Evolutionary conservation across 345 rosid genomes (phyloP), one percentile per base, ranked within the genome.

Genomic region (Citrus reticulata): DNA sequence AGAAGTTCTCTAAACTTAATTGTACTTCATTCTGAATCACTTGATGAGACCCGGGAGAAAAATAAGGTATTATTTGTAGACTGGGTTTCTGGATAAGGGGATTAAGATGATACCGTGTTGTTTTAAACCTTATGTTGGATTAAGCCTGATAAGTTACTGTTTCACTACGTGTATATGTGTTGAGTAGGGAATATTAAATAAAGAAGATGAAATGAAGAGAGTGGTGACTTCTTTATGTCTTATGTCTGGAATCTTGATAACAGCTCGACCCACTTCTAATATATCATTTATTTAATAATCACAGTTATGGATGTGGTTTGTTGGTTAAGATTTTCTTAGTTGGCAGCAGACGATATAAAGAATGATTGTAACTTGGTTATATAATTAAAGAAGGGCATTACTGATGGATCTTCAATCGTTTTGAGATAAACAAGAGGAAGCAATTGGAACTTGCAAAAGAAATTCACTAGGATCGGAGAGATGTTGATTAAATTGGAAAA

Each of bases 211-310:
- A 30, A 64, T 46, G 2, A 19, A 77, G 27, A 27, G 59, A 68
- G 66, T 19, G 29, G 3, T 27, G 49, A 34, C 51, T 59, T 67
- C 2, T 59, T 55, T 77, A 10, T 67, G 32, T 39, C 32, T 32
- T 62, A 46, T 59, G 78, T 64, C 70, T 66, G 57, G 55, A 73
- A 68, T 69, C n/a, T 51, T 32, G 72, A 46, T 79, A n/a, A 68
- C 78, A 73, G 46, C 66, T 65, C 37, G 76, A 51, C 72, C 78
- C 84, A 77, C 81, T 54, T 55, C 66, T 40, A n/a, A 20, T 40
- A 29, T 55, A n/a, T 42, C 55, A 19, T 81, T 39, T 16, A 25
- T 22, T 72, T 72, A 65, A 30, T 64, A 27, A 29, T 76, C 51
- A 72, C 6, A 64, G 74, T 57, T 68, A 24, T 67, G 29, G 54